Evolutionary conservation across 768 basidiomycete species (phyloP).

Genomic region (Mrakia blollopis): DNA sequence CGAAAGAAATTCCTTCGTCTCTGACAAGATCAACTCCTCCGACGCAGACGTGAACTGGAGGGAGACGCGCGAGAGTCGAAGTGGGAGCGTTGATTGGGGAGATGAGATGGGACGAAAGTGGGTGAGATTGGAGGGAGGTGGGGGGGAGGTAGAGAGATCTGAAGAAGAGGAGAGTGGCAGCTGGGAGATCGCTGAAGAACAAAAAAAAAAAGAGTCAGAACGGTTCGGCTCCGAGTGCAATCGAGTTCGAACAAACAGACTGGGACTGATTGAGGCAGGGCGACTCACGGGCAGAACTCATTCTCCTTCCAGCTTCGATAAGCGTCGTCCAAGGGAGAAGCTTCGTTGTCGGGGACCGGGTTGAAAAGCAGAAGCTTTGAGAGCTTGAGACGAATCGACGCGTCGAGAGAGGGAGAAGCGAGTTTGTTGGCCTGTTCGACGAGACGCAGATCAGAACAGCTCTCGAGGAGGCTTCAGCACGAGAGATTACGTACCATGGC

Average conservation of each 20-base stretch:
- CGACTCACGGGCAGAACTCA: slow-evolving; percentile 11
- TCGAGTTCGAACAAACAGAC: too few relatives aligned
- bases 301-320: slow-evolving; percentile 5
- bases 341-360: slow-evolving; percentile 3
- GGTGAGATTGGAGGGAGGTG: not conserved
- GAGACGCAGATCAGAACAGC: too few relatives aligned
- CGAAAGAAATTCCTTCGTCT: slow-evolving; percentile 13
- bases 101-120: not conserved
- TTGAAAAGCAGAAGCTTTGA: not conserved
- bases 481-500: not conserved
- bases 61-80: not conserved
- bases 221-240: too few relatives aligned
- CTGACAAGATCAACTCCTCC: slow-evolving; percentile 11
- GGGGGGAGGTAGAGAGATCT: not conserved
- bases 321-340: not conserved
- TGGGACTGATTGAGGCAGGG: not conserved
- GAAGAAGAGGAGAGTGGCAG: slow-evolving; percentile 8
- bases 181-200: slow-evolving; percentile 8
- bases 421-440: not conserved
- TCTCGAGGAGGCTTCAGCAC: too few relatives aligned
- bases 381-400: not conserved
- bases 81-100: slow-evolving; percentile 3
- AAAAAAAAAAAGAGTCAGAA: not conserved
- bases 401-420: not conserved
- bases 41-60: not conserved